phyloP scores from a whole-genome alignment of 352 stramenopile genomes.

The Pythium guiyangense region DNA sequence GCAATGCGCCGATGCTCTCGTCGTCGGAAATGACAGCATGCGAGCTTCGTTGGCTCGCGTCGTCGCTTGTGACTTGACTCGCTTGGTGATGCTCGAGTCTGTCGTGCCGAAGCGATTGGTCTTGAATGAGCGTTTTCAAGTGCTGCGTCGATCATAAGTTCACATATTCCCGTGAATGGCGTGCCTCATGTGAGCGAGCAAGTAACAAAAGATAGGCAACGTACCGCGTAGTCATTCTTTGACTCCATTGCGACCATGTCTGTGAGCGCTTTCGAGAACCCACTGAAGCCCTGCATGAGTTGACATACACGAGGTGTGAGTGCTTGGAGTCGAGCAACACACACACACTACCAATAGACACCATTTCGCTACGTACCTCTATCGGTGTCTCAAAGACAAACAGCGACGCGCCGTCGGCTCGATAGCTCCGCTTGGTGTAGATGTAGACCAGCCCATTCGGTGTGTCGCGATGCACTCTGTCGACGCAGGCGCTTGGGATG shows the following conservation, averaged over 20 bases:
- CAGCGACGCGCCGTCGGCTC: constrained; percentile 9
- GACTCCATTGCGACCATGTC: neutral
- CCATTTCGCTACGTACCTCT: constrained; percentile 1
- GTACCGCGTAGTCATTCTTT: constrained; percentile 3
- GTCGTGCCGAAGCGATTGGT: neutral
- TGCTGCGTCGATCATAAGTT: neutral
- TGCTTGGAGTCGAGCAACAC: too few relatives aligned
- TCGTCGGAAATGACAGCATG: neutral
- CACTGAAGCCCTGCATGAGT: neutral
- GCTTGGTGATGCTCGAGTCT: neutral
- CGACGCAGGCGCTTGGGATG: constrained; percentile 41
- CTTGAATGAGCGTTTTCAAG: constrained; percentile 2
- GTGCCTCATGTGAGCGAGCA: neutral
- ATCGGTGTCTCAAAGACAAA: constrained; percentile 10
- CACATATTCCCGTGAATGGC: neutral
- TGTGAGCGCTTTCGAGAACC: neutral
- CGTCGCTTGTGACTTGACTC: neutral
- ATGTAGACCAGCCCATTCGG: constrained; percentile 17
- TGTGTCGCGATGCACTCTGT: constrained; percentile 34
- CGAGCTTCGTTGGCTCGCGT: neutral
- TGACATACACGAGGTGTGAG: neutral
- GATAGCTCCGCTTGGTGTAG: constrained; percentile 11
- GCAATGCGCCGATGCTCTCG: neutral
- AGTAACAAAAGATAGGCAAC: neutral
- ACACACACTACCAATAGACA: too few relatives aligned